Evolutionary conservation across 2,329 filamentous ascomycete species (phyloP).

Genomic region (Teratosphaeria epicoccoides): DNA sequence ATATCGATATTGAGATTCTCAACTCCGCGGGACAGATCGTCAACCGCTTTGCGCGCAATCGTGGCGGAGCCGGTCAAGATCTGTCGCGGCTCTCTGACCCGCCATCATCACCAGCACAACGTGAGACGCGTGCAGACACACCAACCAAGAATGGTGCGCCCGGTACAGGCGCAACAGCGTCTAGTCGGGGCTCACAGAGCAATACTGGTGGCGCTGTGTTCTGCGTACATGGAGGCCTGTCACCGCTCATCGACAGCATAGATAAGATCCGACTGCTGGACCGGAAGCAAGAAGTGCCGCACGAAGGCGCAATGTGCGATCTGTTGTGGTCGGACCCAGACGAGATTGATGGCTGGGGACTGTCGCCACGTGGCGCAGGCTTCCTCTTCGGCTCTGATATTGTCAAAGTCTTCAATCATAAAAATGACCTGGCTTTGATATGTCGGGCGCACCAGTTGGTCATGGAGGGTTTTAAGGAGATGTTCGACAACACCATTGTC

Average conservation of each 20-base stretch:
- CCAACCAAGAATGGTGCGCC: conserved; percentile 50
- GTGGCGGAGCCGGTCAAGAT: conserved; percentile 19
- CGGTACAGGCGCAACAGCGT: conserved; percentile 66
- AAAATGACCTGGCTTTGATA: conserved; percentile 83
- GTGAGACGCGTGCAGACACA: conserved; percentile 19
- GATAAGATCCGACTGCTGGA: conserved; percentile 94
- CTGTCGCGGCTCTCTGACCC: conserved; percentile 17
- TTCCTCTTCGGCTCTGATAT: conserved; percentile 95
- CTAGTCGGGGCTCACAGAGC: conserved; percentile 48
- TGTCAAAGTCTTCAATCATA: conserved; percentile 89
- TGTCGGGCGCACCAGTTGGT: conserved; percentile 93
- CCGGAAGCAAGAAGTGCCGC: conserved; percentile 93
- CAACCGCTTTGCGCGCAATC: conserved; percentile 53
- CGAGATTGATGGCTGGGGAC: conserved; percentile 93
- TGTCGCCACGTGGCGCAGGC: conserved; percentile 85
- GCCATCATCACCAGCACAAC: conserved; percentile 30
- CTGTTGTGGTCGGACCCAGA: conserved; percentile 96
- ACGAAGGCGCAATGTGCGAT: conserved; percentile 98
- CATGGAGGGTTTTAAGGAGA: conserved; percentile 99
- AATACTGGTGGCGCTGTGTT: conserved; percentile 74
- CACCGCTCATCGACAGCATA: conserved; percentile 80
- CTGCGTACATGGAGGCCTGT: conserved; percentile 90
- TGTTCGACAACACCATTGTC: conserved; percentile 92
- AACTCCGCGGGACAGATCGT: conserved; percentile 74
- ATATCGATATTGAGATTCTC: conserved; percentile 87